Conservation (phyloP, 2,329 filamentous ascomycete genomes). For the Neofusicoccum ribis region DNA sequence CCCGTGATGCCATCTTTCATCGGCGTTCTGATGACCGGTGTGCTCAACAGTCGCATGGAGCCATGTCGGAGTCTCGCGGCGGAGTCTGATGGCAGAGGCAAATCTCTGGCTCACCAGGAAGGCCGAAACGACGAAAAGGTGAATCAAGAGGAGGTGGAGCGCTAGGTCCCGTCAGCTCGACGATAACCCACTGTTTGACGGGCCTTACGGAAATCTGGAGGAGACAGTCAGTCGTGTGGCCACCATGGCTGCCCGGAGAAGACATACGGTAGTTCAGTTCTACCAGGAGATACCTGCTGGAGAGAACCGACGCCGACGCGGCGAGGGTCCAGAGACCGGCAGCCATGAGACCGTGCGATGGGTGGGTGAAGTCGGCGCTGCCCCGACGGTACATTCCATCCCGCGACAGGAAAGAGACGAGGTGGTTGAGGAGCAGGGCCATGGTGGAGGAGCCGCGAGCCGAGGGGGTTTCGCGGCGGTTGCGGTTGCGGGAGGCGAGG, state of each 20-base stretch:
- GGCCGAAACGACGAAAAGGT: slow-evolving; percentile 21
- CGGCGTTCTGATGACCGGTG: background rate
- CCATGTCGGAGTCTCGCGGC: background rate
- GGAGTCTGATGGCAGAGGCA: background rate
- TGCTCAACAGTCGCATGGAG: background rate
- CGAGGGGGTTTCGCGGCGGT: background rate
- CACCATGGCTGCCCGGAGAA: background rate
- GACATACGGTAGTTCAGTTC: slow-evolving; percentile 15
- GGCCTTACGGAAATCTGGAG: slow-evolving; percentile 13
- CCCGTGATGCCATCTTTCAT: background rate
- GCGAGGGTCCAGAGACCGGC: slow-evolving; percentile 10
- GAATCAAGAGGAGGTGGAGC: slow-evolving; percentile 26
- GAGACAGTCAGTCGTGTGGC: background rate
- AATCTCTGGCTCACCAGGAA: slow-evolving; percentile 2
- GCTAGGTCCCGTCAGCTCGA: slow-evolving; percentile 12
- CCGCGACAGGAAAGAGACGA: slow-evolving; percentile 3
- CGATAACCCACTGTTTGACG: background rate
- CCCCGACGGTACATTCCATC: slow-evolving; percentile 10
- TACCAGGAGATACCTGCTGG: slow-evolving; percentile 11
- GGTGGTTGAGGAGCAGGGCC: slow-evolving; percentile 13
- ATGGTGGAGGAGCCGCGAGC: background rate
- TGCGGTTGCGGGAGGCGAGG: background rate
- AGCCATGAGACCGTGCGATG: slow-evolving; percentile 7
- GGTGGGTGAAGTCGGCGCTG: background rate
- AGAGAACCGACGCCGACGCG: slow-evolving; percentile 1